phyloP scores from a whole-genome alignment of 345 rosid species.

The Populus tremula region DNA sequence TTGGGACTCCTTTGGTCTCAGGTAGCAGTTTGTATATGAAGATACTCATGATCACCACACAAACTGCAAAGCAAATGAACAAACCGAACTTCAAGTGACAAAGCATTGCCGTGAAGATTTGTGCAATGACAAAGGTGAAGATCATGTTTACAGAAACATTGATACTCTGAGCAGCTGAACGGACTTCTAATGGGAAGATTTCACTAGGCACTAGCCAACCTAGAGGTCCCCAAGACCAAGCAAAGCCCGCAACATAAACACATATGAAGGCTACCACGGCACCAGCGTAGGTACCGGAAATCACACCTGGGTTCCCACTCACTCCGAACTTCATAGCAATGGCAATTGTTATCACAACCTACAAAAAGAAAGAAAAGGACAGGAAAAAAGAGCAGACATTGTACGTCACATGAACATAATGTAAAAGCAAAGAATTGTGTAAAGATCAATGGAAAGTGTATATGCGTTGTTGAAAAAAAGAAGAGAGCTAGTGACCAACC shows the following conservation, averaged over 20 bases:
- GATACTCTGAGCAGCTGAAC: constrained; percentile 61
- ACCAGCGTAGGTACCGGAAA: constrained; percentile 32
- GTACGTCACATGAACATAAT: not conserved
- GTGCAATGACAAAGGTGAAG: constrained; percentile 58
- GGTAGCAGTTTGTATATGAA: constrained; percentile 46
- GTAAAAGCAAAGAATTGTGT: not conserved
- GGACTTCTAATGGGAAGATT: constrained; percentile 56
- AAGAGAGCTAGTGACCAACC: not conserved
- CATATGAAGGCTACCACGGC: constrained; percentile 42
- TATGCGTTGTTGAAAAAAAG: not conserved
- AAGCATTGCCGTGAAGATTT: constrained; percentile 53
- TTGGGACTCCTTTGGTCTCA: constrained; percentile 37
- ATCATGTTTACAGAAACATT: constrained; percentile 53
- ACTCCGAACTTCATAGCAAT: constrained; percentile 53
- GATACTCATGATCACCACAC: constrained; percentile 41
- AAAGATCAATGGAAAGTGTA: no score
- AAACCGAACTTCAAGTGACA: constrained; percentile 51
- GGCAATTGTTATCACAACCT: constrained; percentile 38
- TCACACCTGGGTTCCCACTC: constrained; percentile 37
- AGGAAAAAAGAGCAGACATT: not conserved
- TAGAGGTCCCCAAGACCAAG: constrained; percentile 76
- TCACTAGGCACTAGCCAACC: constrained; percentile 71
- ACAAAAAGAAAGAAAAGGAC: not conserved
- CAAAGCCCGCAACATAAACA: constrained; percentile 47
- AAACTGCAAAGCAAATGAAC: constrained; percentile 48